phyloP scores from a whole-genome alignment of 1,139 yeast genomes.

The Geotrichum cucujoidarum region DNA sequence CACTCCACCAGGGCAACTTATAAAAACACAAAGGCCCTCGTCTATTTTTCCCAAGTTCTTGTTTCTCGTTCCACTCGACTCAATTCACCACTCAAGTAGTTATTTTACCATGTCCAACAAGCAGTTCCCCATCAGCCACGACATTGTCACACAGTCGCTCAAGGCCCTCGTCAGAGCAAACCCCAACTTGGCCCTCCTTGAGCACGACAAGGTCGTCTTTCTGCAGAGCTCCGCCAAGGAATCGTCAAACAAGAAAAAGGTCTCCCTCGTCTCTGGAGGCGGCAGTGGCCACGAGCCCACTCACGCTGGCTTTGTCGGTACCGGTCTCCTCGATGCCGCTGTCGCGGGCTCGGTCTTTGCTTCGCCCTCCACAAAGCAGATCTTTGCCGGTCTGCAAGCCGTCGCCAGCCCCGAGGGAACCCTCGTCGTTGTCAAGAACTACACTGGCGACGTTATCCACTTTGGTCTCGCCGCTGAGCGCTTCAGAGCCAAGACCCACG shows the following conservation, averaged over 20 bases:
- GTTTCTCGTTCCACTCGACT: neutral
- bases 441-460: conserved; percentile 90
- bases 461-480: conserved; percentile 89
- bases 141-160: conserved; percentile 60
- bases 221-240: conserved; percentile 22
- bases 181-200: conserved; percentile 59
- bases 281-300: conserved; percentile 96
- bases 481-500: conserved; percentile 49
- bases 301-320: conserved; percentile 87
- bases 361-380: conserved; percentile 86
- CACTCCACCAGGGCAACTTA: no score
- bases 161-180: conserved; percentile 65
- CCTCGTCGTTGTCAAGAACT: conserved; percentile 75
- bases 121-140: conserved; percentile 40
- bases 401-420: conserved; percentile 57
- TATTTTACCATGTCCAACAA: conserved; percentile 24
- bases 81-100: no score
- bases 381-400: conserved; percentile 64
- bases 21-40: no score
- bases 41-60: neutral
- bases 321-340: conserved; percentile 76
- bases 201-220: conserved; percentile 64
- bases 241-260: conserved; percentile 39
- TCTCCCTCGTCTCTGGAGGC: conserved; percentile 80
- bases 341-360: conserved; percentile 88